These are phyloP conservation scores for Boletus subcaerulescens DNA, from an alignment of 768 basidiomycete genomes.

Conservation along the genomic window DNA sequence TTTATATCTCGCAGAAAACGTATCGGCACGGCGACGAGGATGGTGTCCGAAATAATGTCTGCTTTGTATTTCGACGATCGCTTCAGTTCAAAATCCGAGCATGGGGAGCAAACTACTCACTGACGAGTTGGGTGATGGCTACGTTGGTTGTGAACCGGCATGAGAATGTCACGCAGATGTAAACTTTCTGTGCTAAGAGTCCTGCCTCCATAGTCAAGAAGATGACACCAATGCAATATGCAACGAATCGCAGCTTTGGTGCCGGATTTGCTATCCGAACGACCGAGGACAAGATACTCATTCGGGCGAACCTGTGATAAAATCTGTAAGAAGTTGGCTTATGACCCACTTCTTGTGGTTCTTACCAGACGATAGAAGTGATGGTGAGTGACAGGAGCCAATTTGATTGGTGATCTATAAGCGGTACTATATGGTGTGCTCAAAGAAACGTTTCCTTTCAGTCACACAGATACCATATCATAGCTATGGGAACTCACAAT, in stretches of 20 bases:
- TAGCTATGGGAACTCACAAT: conserved; percentile 9
- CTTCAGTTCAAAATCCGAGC: background rate
- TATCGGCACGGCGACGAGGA: conserved; percentile 16
- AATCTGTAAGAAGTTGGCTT: background rate
- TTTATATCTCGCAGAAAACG: conserved; percentile 14
- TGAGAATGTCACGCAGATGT: background rate
- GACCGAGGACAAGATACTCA: conserved; percentile 29
- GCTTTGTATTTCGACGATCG: conserved; percentile 8
- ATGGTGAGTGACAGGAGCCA: conserved; percentile 22
- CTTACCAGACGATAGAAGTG: conserved; percentile 24
- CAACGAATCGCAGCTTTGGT: conserved; percentile 5
- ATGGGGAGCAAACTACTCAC: conserved; percentile 12
- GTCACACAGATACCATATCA: background rate
- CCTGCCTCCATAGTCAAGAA: conserved; percentile 17
- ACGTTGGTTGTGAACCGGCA: conserved; percentile 8
- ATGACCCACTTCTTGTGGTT: background rate
- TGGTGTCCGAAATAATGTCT: conserved; percentile 20
- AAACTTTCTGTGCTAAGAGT: conserved; percentile 19
- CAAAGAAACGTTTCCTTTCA: background rate
- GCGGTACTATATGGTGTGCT: background rate
- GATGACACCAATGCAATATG: conserved; percentile 14
- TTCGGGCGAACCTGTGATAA: conserved; percentile 21
- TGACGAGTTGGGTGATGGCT: conserved; percentile 22
- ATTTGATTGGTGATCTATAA: background rate
- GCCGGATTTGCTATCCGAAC: conserved; percentile 19